Evolutionary conservation across 352 stramenopile genomes (phyloP).

Genomic region (Thalassiosira livingstoniorum): DNA sequence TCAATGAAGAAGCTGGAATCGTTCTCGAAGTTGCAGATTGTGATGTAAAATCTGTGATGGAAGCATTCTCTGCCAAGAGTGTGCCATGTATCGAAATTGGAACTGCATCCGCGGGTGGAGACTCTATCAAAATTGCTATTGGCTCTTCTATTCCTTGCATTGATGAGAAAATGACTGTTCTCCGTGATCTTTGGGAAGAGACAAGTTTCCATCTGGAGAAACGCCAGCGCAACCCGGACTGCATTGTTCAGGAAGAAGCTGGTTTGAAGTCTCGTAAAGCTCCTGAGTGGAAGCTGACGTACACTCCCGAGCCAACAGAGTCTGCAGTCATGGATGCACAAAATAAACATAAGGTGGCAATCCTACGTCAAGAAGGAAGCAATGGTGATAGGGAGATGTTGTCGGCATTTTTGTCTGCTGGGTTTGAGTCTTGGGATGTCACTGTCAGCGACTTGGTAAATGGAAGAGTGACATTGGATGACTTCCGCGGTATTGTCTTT

Average conservation of each 20-base stretch:
- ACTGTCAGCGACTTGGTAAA: slow-evolving; percentile 95
- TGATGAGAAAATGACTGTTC: slow-evolving; percentile 82
- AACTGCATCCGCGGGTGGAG: slow-evolving; percentile 85
- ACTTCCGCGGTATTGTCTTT: slow-evolving; percentile 97
- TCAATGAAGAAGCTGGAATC: slow-evolving; percentile 97
- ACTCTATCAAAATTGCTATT: slow-evolving; percentile 91
- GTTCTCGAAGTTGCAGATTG: slow-evolving; percentile 93
- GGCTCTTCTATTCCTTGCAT: slow-evolving; percentile 87
- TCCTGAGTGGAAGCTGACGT: slow-evolving; percentile 92
- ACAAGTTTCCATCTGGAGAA: slow-evolving; percentile 99
- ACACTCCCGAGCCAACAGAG: slow-evolving; percentile 87
- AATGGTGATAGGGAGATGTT: slow-evolving; percentile 99
- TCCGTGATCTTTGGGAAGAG: slow-evolving; percentile 97
- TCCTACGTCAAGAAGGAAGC: slow-evolving; percentile 98
- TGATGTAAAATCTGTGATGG: slow-evolving; percentile 86
- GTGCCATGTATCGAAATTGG: slow-evolving; percentile 92
- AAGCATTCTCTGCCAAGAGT: slow-evolving; percentile 87
- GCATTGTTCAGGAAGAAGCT: slow-evolving; percentile 94
- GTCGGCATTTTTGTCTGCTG: slow-evolving; percentile 95
- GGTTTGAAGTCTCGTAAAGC: slow-evolving; percentile 89
- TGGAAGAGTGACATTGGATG: slow-evolving; percentile 91
- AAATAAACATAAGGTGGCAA: slow-evolving; percentile 92
- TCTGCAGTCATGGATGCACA: slow-evolving; percentile 85
- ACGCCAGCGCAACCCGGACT: slow-evolving; percentile 95
- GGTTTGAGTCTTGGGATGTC: slow-evolving; percentile 98